Percentiles rank a stretch among this genome's conserved stretches.
Conservation (phyloP, 345 rosid genomes). For the Carallia brachiata region DNA sequence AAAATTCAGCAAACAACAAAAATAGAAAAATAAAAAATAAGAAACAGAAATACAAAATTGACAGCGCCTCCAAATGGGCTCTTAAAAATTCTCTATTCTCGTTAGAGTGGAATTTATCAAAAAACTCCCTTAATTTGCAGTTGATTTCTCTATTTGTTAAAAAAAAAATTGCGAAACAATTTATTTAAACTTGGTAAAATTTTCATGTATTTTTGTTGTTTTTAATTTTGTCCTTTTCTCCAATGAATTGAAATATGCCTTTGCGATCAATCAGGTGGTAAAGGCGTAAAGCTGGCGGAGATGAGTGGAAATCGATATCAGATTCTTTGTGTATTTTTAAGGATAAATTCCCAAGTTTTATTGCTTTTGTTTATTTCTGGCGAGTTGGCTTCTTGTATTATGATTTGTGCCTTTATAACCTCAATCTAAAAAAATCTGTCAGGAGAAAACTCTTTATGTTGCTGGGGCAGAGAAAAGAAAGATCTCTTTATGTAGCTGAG, state of each 20-base stretch:
- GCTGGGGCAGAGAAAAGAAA: conserved; percentile 56
- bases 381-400: no score
- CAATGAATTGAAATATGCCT: background rate
- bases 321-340: conserved; percentile 45
- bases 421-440: background rate
- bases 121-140: background rate
- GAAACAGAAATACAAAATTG: no score
- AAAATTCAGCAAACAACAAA: no score
- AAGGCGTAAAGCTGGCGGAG: conserved; percentile 85
- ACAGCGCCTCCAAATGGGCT: no score
- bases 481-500: no score
- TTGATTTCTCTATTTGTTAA: no score
- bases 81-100: no score
- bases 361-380: no score
- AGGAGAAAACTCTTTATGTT: conserved; percentile 70
- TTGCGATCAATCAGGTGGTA: conserved; percentile 47
- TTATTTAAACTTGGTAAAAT: background rate
- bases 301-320: conserved; percentile 66
- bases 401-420: background rate
- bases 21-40: no score
- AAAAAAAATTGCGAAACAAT: background rate
- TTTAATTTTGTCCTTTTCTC: background rate
- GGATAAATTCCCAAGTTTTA: background rate
- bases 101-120: background rate
- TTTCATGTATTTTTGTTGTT: background rate